phyloP scores from a whole-genome alignment of 2,329 filamentous ascomycete species.

The Diaporthe sp. region DNA sequence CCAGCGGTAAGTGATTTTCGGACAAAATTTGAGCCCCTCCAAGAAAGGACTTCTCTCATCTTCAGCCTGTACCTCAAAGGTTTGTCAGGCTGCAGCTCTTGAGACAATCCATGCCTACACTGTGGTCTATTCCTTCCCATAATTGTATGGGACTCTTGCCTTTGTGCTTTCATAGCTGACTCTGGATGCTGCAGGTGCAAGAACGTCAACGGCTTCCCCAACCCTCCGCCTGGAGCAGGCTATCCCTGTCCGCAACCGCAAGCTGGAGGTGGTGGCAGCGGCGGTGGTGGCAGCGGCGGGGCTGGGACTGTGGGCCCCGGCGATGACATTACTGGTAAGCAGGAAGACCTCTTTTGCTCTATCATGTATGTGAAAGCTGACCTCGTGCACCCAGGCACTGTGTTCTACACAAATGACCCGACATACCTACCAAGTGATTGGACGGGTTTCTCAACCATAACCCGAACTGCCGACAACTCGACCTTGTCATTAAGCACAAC shows the following conservation, averaged over 20 bases:
- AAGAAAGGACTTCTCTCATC: neutral
- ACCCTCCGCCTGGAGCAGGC: neutral
- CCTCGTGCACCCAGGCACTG: neutral
- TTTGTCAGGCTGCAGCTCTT: neutral
- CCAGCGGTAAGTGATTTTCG: neutral
- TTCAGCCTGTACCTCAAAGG: neutral
- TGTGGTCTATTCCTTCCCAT: neutral
- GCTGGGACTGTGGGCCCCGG: neutral
- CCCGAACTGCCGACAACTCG: neutral
- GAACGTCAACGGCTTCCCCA: neutral
- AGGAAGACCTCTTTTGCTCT: neutral
- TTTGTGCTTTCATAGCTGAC: neutral
- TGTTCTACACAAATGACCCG: neutral
- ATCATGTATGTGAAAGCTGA: neutral
- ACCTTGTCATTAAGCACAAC: neutral
- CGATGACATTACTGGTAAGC: constrained; percentile 13
- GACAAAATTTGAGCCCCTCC: neutral
- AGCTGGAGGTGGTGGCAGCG: neutral
- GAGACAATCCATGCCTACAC: neutral
- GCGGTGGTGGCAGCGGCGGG: neutral
- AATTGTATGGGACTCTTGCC: neutral
- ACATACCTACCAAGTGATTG: constrained; percentile 1
- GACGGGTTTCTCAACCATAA: constrained; percentile 10
- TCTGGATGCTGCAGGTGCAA: constrained; percentile 5
- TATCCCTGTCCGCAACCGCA: neutral